Base-by-base conservation (phyloP, 2,329 filamentous ascomycete genomes). In the Dissoconium aciculare region DNA sequence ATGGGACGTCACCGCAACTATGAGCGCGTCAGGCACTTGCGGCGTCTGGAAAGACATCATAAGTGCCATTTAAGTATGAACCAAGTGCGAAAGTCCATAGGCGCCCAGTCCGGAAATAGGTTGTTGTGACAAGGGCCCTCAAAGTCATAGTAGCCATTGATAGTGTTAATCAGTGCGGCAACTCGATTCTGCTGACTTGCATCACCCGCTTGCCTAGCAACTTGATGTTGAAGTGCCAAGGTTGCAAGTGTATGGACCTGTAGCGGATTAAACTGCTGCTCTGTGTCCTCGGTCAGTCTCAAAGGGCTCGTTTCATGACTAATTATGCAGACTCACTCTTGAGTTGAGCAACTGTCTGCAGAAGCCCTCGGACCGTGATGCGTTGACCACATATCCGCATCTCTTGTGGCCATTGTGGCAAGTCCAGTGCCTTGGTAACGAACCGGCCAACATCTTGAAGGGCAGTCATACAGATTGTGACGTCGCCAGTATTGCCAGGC, bases 381-480 rank as follows among this genome's bases (percentile, higher is more conserved):
- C 71, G 60, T 31, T 79, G 74, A n/a, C 78, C 76, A 28, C 64
- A 64, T 65, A 84, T 73, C 23, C 66, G 67, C 49, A 78, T 72
- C 48, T 83, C 78, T 4, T 55, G 52, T 3, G 76, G 76, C 79
- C 79, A 85, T 11, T 52, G 62, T 5, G 60, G 56, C 24, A 81
- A 53, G 27, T 79, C 74, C 16, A 81, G 52, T 10, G 79, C 70
- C n/a, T 72, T 69, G 8, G 74, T 73, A 5, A 84, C 60, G 42
- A 78, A 82, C n/a, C 66, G 64, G 14, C 68, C 78, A 4, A 82
- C 68, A 44, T 85, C 79, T 39, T 70, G 62, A 11, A 74, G 68
- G 4, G 76, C 76, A 2, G 75, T 83, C 59, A 84, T 58, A 41
- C 69, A 75, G 4, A 84, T 54, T 5, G 57, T 63, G n/a, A 67